Percentiles rank a stretch among this genome's conserved stretches.
These are phyloP conservation scores for Fomes fomentarius DNA, from an alignment of 1,284 basidiomycete species.

Conservation along the genomic window DNA sequence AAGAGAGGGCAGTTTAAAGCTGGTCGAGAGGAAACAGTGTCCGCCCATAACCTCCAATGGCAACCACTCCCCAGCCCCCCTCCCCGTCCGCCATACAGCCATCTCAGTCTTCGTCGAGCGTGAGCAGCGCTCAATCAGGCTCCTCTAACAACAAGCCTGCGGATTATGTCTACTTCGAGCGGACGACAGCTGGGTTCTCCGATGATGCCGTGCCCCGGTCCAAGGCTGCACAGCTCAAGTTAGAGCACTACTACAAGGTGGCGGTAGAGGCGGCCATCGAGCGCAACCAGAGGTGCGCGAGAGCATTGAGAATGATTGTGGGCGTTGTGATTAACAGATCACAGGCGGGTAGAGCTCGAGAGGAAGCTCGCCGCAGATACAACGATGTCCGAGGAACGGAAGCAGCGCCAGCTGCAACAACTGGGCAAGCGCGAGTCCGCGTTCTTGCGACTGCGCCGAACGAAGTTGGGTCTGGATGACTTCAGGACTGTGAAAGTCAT, in stretches of 20 bases:
- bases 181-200: slow-evolving; percentile 83
- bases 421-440: slow-evolving; percentile 92
- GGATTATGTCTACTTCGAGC: slow-evolving; percentile 97
- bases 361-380: slow-evolving; percentile 81
- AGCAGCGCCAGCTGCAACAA: slow-evolving; percentile 89
- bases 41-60: slow-evolving; percentile 23
- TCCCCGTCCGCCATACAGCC: slow-evolving; percentile 24
- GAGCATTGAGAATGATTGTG: background rate
- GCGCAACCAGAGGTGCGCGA: slow-evolving; percentile 59
- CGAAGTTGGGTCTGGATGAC: slow-evolving; percentile 91
- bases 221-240: slow-evolving; percentile 94
- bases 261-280: slow-evolving; percentile 88
- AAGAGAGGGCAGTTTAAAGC: slow-evolving; percentile 22
- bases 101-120: slow-evolving; percentile 36
- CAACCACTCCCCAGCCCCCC: slow-evolving; percentile 29
- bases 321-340: slow-evolving; percentile 12
- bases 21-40: slow-evolving; percentile 18
- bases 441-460: slow-evolving; percentile 88
- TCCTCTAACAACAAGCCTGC: slow-evolving; percentile 41
- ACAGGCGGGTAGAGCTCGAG: slow-evolving; percentile 91
- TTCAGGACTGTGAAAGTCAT: slow-evolving; percentile 99
- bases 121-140: slow-evolving; percentile 30
- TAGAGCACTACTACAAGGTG: slow-evolving; percentile 98
- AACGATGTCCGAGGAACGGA: slow-evolving; percentile 79
- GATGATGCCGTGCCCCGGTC: slow-evolving; percentile 91